Evolutionary conservation across 2,329 filamentous ascomycete genomes (phyloP), one percentile per base, ranked within the genome.

Genomic region (Canariomyces notabilis): DNA sequence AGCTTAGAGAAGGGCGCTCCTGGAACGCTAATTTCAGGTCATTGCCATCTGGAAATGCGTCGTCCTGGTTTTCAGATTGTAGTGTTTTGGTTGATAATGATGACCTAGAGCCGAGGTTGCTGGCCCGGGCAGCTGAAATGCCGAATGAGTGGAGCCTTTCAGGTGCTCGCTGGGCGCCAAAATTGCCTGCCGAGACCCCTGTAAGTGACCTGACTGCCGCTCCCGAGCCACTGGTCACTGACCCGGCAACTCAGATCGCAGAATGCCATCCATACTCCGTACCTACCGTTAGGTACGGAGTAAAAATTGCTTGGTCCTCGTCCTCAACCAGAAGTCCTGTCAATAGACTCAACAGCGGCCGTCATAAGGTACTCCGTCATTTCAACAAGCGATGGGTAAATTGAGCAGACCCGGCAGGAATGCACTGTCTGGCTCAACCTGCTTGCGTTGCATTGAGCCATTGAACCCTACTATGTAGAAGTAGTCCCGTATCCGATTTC

Each of bases 31-130:
- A 37, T 14, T 8, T 38, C 11, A 39, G 15, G 37, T 42, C 46
- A 48, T 51, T 16, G 35, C 43, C 39, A 34, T 16, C 19, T 4
- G 19, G 39, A 14, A 12, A 11, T 15, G n/a, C 6, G 19, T 21
- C 36, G n/a, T 19, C 19, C n/a, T 41, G 26, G 23, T 44, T 35
- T n/a, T 38, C 22, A 33, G 32, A 16, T 6, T 32, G 29, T 21
- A 44, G 26, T 9, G 11, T 37, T 9, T 45, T 42, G 43, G 35
- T 40, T 40, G 23, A 44, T 29, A n/a, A 29, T 37, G 14, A 14
- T 36, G 37, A 39, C 38, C 42, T 29, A 42, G 44, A 51, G 51
- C 51, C 51, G 51, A 53, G 51, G 51, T 53, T 50, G 48, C 33
- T 33, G 23, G 46, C 46, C 37, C 48, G 29, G 50, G 16, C 6